phyloP scores from a whole-genome alignment of 129 eudicot species.

The Smallanthus sonchifolius region DNA sequence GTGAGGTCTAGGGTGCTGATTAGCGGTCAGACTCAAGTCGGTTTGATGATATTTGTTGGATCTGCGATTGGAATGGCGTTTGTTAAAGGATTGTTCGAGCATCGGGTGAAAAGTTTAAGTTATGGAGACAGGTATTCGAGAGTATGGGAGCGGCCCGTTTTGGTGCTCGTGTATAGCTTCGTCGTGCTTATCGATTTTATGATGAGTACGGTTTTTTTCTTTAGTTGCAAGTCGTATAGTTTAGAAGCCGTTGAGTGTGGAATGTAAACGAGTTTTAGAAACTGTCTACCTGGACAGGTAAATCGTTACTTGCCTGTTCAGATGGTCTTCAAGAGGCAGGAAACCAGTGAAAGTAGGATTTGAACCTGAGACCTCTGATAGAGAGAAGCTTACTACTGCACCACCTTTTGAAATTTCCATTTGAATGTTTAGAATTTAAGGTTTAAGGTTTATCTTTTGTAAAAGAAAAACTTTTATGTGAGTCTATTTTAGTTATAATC shows the following conservation, averaged over 20 bases:
- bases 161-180: constrained; percentile 76
- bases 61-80: constrained; percentile 72
- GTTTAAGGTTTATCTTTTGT: too few species aligned
- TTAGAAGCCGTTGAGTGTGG: constrained; percentile 48
- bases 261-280: constrained; percentile 53
- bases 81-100: constrained; percentile 79
- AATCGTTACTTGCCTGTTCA: too few species aligned
- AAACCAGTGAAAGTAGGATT: too few species aligned
- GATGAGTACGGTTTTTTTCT: constrained; percentile 81
- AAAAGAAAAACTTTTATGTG: too few species aligned
- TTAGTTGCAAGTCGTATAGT: constrained; percentile 75
- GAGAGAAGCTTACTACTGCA: too few species aligned
- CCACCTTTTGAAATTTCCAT: too few species aligned
- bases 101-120: constrained; percentile 72
- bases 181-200: constrained; percentile 76
- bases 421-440: too few species aligned
- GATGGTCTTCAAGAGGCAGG: too few species aligned
- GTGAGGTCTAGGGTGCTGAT: constrained; percentile 62
- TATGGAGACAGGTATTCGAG: constrained; percentile 69
- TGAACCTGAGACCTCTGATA: too few species aligned
- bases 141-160: constrained; percentile 77
- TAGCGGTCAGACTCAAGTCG: constrained; percentile 80
- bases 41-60: constrained; percentile 61
- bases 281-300: background rate
- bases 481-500: too few species aligned